phyloP scores from a whole-genome alignment of 768 basidiomycete species.

The Tephrocybe sp. region DNA sequence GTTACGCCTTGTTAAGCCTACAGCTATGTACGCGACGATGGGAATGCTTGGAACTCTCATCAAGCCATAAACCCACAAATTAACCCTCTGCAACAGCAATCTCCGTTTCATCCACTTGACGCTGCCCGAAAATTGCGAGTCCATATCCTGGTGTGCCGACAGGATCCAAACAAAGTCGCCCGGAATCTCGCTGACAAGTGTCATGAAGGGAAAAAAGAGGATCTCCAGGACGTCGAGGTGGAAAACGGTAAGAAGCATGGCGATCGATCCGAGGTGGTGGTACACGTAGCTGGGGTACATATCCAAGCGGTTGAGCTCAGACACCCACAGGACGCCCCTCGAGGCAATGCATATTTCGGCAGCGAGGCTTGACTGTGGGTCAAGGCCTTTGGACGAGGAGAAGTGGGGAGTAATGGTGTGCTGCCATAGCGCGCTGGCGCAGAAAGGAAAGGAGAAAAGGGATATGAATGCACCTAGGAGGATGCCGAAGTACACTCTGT shows the following conservation, averaged over 20 bases:
- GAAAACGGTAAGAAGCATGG: background rate
- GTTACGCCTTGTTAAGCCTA: background rate
- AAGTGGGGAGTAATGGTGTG: background rate
- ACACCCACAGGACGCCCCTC: conserved; percentile 4
- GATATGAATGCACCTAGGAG: conserved; percentile 2
- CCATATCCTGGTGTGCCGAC: conserved; percentile 6
- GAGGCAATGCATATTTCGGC: conserved; percentile 6
- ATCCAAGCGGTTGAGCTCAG: conserved; percentile 8
- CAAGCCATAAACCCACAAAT: conserved; percentile 6
- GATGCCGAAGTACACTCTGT: conserved; percentile 2
- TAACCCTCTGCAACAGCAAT: background rate
- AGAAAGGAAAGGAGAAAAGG: conserved; percentile 4
- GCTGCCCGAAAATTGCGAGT: background rate
- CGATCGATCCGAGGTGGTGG: conserved; percentile 6
- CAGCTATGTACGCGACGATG: background rate
- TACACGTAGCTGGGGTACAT: conserved; percentile 6
- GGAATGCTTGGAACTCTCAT: conserved; percentile 6
- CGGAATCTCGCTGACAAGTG: conserved; percentile 6
- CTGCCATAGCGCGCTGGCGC: conserved; percentile 1
- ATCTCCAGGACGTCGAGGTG: conserved; percentile 2
- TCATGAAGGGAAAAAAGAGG: conserved; percentile 4
- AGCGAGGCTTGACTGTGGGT: background rate
- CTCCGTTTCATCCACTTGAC: background rate
- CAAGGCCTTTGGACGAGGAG: background rate
- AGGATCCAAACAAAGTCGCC: conserved; percentile 2